Evolutionary conservation across 306 rosid species (phyloP), one percentile per base, ranked within the genome.

Genomic region (Medicago ruthenica): DNA sequence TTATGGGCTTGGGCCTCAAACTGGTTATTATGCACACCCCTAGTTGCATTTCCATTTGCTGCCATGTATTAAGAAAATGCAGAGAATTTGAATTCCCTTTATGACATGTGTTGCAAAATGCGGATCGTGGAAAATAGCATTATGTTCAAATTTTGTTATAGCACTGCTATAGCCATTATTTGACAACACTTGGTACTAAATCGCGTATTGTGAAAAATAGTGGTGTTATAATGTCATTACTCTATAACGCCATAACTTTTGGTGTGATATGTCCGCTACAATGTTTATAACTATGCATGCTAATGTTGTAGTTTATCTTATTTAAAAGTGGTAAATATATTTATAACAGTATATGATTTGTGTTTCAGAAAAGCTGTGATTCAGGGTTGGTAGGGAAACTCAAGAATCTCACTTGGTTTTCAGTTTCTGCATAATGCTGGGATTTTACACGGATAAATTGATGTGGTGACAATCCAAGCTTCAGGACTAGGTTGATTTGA

Each of bases 401-500:
- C 34, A 51, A 76, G 67, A 60, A 60, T 31, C 60, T 59, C 22
- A 8, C 22, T 17, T 60, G 37, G 45, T 70, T 63, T 55, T 64
- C 44, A 3, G 50, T 67, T 45, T 67, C 65, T 65, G 63, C 76
- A 37, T 9, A 48, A 68, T n/a, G 71, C 66, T 59, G 37, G 21
- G 37, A 67, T 74, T 34, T 74, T 53, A 47, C 42, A 14, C 20
- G 57, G 55, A 60, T 66, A 67, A 59, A 24, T 44, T 31, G 18
- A 44, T 54, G 22, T 21, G 14, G 17, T 57, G 81, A 55, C 63
- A n/a, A 55, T 76, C 18, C 68, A 36, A 41, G 50, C 40, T 37
- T 72, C 54, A 24, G 8, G 75, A 16, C 55, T 62, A 18, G 22
- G 73, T 75, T 31, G 22, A 40, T 74, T 81, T 80, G 60, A 40